Percentiles rank a stretch among this genome's conserved stretches.
phyloP scores from a whole-genome alignment of 768 basidiomycete species.

The Mrakia blollopis region DNA sequence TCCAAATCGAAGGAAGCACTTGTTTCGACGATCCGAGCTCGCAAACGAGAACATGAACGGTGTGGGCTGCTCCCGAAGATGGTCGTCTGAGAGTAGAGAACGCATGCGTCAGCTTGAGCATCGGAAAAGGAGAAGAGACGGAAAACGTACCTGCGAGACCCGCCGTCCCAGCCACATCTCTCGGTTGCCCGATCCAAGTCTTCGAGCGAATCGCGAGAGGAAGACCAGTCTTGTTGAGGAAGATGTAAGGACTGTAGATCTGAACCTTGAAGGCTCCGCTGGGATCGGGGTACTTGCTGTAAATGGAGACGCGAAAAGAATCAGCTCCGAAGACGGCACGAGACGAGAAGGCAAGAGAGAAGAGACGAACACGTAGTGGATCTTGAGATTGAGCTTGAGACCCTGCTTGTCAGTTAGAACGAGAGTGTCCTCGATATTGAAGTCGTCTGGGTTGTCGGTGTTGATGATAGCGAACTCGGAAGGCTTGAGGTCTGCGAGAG shows the following conservation, averaged over 20 bases:
- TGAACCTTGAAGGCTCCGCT: constrained; percentile 96
- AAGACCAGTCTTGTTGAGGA: constrained; percentile 87
- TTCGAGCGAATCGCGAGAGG: constrained; percentile 68
- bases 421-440: constrained; percentile 69
- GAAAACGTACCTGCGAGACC: constrained; percentile 45
- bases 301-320: neutral
- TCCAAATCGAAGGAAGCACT: constrained; percentile 72
- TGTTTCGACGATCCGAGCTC: constrained; percentile 68
- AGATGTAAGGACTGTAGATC: constrained; percentile 80
- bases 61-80: constrained; percentile 47
- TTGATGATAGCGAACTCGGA: constrained; percentile 98
- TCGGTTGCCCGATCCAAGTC: constrained; percentile 54
- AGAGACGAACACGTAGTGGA: constrained; percentile 79
- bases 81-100: constrained; percentile 31
- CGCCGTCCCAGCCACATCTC: constrained; percentile 77
- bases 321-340: neutral
- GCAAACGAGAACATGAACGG: constrained; percentile 87
- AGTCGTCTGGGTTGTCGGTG: constrained; percentile 83
- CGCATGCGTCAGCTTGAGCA: constrained; percentile 26
- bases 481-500: constrained; percentile 67
- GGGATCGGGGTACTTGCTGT: constrained; percentile 63
- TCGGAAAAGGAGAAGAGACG: neutral
- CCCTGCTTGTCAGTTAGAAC: constrained; percentile 66
- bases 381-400: constrained; percentile 68
- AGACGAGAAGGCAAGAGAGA: neutral